phyloP scores from a whole-genome alignment of 495 filamentous ascomycete genomes.

The Aspergillus ostianus region DNA sequence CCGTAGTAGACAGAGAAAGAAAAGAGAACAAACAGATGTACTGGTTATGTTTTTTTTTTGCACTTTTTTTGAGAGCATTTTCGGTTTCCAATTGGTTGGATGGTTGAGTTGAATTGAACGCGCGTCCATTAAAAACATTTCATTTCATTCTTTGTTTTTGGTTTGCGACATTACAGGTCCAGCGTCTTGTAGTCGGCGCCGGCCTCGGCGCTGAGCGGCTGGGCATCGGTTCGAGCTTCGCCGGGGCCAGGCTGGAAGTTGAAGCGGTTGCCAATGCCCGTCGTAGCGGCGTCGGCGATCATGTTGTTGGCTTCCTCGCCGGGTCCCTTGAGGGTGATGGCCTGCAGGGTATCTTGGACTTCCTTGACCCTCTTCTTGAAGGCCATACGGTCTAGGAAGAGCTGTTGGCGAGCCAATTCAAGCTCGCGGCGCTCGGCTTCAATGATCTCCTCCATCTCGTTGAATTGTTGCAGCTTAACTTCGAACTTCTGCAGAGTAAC shows the following conservation, averaged over 20 bases:
- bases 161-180: conserved; percentile 37
- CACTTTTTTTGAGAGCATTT: conserved; percentile 4
- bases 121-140: conserved; percentile 5
- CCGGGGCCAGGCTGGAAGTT: conserved; percentile 54
- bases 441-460: conserved; percentile 88
- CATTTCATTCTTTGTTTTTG: background rate
- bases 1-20: background rate
- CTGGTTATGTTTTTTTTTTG: conserved; percentile 2
- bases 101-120: conserved; percentile 5
- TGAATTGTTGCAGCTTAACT: conserved; percentile 86
- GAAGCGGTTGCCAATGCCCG: conserved; percentile 53
- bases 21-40: background rate
- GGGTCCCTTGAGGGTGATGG: conserved; percentile 55
- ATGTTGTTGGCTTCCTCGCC: conserved; percentile 55
- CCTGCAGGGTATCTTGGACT: conserved; percentile 72
- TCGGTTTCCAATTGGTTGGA: background rate
- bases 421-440: conserved; percentile 91
- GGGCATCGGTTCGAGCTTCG: conserved; percentile 47
- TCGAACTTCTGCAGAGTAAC: conserved; percentile 79
- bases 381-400: conserved; percentile 86
- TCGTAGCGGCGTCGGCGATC: conserved; percentile 45
- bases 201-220: conserved; percentile 63
- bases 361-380: conserved; percentile 86
- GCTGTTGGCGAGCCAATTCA: conserved; percentile 82
- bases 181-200: conserved; percentile 51